Evolutionary conservation across 768 basidiomycete species (phyloP), one percentile per base, ranked within the genome.

Genomic region (Hypholoma sublateritium): DNA sequence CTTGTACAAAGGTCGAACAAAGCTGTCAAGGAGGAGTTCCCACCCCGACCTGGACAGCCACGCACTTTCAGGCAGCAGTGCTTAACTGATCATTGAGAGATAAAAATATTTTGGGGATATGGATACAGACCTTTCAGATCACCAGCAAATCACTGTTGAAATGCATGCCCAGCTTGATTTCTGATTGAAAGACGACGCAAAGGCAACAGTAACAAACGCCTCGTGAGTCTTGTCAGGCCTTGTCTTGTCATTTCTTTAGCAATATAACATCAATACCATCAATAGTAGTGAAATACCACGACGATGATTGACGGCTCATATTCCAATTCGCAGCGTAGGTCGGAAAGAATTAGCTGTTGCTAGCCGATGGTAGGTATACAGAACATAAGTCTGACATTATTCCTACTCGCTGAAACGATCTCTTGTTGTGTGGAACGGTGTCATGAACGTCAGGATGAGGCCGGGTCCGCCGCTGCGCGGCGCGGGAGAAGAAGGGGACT

Each of bases 171-270:
- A 44, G 53, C 43, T 53, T 24, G 43, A 22, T 52, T 53, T 53
- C 53, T 53, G 53, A 53, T 53, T 28, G 53, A 53, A 32, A 45
- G 43, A 21, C 43, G 45, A 53, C 52, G 28, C 32, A 44, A 39
- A 53, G 34, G 34, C 53, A 53, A 53, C 53, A 45, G 53, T 53
- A 53, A 45, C 43, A 53, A 53, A 35, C 32, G 53, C 21, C 34
- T 34, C 14, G 16, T 17, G 34, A 24, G 24, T 36, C 53, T 53
- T 53, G 53, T 36, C 53, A 46, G 35, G 28, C 28, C 41, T 34
- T 44, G 24, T 35, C 52, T 44, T 44, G 53, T 53, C 53, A 46
- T 25, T 44, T 46, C 53, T 53, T 42, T 28, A 53, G 43, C 53
- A 53, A 36, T 44, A 36, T 34, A 44, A 45, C 43, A 44, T 53